Evolutionary conservation across 2,329 filamentous ascomycete species (phyloP), one percentile per base, ranked within the genome.

Genomic region (Aspergillus nomiae): DNA sequence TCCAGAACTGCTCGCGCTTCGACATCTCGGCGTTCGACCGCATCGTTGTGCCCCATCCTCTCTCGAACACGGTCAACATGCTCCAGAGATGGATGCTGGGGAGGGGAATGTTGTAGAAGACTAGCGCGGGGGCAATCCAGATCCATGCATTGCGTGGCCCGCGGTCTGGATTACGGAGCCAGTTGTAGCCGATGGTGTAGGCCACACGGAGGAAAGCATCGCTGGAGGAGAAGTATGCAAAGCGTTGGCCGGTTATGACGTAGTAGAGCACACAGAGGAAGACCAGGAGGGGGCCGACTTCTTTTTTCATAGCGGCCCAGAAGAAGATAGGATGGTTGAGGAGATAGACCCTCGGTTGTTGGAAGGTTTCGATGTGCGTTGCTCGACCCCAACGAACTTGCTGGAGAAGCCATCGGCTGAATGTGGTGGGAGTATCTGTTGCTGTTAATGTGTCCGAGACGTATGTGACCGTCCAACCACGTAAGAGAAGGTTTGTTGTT

Each of bases 361-460:
- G 72, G 56, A 77, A 73, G 12, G 72, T 73, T 66, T 79, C 77
- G 54, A 78, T 77, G 60, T 78, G 74, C 1, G 70, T 71, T 16
- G 77, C 74, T 57, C 77, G 73, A 28, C 71, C 67, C 75, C 76
- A 78, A 51, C 76, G 72, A 26, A 78, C 73, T 66, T 78, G 76
- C 59, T 79, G 77, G 12, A 75, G 69, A 12, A 77, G 65, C 76
- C 76, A 78, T 16, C 73, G 67, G 16, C 71, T 67, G 7, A 78
- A 58, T 0, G 73, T 78, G 7, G 71, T 72, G 3, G 77, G 77
- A 1, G 75, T 76, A 38, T 79, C 77, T n/a, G 77, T 79, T 46
- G 70, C 70, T 10, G 75, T 71, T 32, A 77, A 59, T n/a, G 71
- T 74, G 32, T 73, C 69, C 12, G 75, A 72, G 38, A 73, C 73